These are phyloP conservation scores for Alternaria postmessia DNA, from an alignment of 2,329 filamentous ascomycete species.

Conservation along the genomic window DNA sequence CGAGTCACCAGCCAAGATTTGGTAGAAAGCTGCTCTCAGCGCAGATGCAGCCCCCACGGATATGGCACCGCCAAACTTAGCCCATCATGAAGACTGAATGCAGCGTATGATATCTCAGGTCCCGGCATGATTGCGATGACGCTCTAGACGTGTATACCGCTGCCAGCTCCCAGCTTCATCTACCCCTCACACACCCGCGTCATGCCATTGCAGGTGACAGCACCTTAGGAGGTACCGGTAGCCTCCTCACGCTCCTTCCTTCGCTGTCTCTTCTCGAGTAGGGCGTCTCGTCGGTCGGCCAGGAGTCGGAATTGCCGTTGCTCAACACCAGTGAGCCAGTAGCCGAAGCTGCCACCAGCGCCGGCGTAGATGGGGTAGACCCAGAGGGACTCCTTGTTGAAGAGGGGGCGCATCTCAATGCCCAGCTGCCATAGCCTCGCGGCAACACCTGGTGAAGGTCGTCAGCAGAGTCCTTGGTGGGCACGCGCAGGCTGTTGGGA, in stretches of 20 bases:
- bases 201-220: neutral
- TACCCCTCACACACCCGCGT: slow-evolving; percentile 10
- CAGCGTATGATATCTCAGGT: slow-evolving; percentile 5
- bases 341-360: slow-evolving; percentile 90
- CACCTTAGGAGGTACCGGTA: slow-evolving; percentile 16
- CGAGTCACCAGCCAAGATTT: slow-evolving; percentile 42
- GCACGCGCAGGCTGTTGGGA: slow-evolving; percentile 34
- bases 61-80: slow-evolving; percentile 4
- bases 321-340: slow-evolving; percentile 94
- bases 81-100: slow-evolving; percentile 11
- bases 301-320: slow-evolving; percentile 80
- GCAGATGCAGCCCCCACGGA: slow-evolving; percentile 12
- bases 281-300: slow-evolving; percentile 76
- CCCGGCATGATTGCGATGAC: slow-evolving; percentile 10
- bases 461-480: slow-evolving; percentile 32
- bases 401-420: slow-evolving; percentile 96
- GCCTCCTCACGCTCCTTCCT: slow-evolving; percentile 70
- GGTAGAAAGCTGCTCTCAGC: slow-evolving; percentile 32
- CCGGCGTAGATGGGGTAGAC: slow-evolving; percentile 89
- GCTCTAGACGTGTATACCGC: neutral
- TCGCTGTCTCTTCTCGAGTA: slow-evolving; percentile 89
- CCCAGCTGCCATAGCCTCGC: slow-evolving; percentile 96
- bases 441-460: slow-evolving; percentile 72
- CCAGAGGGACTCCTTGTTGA: slow-evolving; percentile 84
- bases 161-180: neutral